Base-by-base conservation (phyloP, 1,284 basidiomycete species). In the Trametes polyzona region DNA sequence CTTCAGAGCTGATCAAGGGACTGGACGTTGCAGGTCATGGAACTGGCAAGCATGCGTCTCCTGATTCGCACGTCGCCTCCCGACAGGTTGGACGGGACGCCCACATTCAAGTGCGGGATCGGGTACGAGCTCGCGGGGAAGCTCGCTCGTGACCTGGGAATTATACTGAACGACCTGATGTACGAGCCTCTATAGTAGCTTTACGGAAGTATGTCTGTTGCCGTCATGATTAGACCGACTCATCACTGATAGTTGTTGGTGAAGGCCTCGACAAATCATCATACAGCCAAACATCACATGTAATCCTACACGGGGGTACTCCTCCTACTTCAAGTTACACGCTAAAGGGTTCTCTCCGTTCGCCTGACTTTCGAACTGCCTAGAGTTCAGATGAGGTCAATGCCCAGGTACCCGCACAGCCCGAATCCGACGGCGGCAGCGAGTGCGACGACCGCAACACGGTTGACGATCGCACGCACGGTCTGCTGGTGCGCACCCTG, bases 101-200 rank as follows among this genome's bases (percentile, higher is more conserved):
- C 85, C 12, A 84, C 80, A 73, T 87, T 91, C 67, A 91, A 90
- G 64, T 91, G 88, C 67, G 89, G 87, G 11, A 78, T 93, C 23
- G 84, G 85, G 16, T 87, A 89, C 57, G 86, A 91, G 14, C 74
- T 81, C 6, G 83, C 83, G 1, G 73, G 86, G 52, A 70, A 69
- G 5, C 69, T 94, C 5, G 87, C 90, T 8, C 83, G 81, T 55
- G 83, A 88, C 29, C 67, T 94, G 33, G 78, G 79, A 6, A 76
- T 94, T 23, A 76, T 81, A 0, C 65, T 94, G 44, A 80, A 85
- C 61, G 90, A 93, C 63, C 71, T 92, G 47, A 72, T 94, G 61
- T 94, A 90, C 83, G 90, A 93, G 57, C 67, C 55, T 16, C n/a
- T 59, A 17, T 62, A 32, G 35, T 21, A 10, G 32, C 16, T 24